Conservation (phyloP, 306 rosid genomes). For the Fragaria iinumae region DNA sequence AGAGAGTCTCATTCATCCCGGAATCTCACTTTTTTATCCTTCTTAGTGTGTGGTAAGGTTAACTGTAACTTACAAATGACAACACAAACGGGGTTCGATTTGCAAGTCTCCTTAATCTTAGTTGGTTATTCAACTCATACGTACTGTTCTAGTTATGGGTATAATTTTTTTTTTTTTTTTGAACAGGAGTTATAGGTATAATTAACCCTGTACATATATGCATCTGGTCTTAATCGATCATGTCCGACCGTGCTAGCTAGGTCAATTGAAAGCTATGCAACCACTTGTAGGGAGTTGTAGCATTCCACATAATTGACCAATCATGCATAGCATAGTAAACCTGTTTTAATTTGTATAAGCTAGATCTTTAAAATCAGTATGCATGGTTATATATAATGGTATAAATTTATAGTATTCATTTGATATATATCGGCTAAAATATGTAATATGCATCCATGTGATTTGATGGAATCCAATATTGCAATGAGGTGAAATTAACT, state of each 20-base stretch:
- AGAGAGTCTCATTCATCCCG: slow-evolving; percentile 2
- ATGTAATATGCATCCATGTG: no score
- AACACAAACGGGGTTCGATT: slow-evolving; percentile 15
- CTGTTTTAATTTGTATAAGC: background rate
- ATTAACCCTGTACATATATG: background rate
- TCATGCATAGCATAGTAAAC: background rate
- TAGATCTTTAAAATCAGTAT: background rate
- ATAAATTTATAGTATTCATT: background rate
- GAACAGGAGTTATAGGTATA: background rate
- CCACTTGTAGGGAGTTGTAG: background rate
- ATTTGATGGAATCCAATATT: background rate
- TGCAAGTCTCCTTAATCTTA: background rate
- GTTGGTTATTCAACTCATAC: slow-evolving; percentile 5
- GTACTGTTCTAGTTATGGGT: background rate
- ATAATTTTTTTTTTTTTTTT: no score
- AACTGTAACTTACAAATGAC: slow-evolving; percentile 28
- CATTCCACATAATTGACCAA: background rate
- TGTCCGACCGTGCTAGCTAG: background rate
- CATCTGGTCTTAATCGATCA: background rate
- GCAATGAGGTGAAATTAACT: no score
- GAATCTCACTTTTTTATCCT: slow-evolving; percentile 11
- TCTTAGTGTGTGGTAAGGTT: slow-evolving; percentile 25
- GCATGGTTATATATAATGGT: background rate
- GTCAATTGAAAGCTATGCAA: background rate
- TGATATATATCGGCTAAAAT: background rate